Evolutionary conservation across 2,329 filamentous ascomycete genomes (phyloP).

Genomic region (Pestalotiopsis sp.): DNA sequence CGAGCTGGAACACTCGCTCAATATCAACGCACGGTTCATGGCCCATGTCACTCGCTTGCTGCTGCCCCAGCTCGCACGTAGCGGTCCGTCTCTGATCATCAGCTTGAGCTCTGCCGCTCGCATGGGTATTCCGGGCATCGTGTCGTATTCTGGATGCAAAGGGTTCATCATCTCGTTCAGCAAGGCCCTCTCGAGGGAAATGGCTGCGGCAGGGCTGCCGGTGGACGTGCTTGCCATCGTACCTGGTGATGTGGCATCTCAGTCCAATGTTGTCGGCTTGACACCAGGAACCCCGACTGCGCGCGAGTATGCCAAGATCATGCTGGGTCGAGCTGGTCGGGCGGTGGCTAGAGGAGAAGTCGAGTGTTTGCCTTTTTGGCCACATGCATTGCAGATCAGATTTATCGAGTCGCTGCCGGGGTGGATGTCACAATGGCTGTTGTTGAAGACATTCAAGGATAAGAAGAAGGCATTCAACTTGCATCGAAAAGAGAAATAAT

Average conservation of each 20-base stretch:
- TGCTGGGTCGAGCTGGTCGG: constrained; percentile 16
- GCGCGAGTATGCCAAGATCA: constrained; percentile 16
- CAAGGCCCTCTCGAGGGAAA: constrained; percentile 28
- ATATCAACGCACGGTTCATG: constrained; percentile 36
- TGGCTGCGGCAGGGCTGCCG: constrained; percentile 22
- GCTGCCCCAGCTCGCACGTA: constrained; percentile 24
- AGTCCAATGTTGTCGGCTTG: constrained; percentile 16
- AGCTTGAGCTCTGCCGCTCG: constrained; percentile 28
- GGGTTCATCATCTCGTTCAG: constrained; percentile 32
- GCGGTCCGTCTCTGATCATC: constrained; percentile 28
- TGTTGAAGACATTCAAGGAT: constrained; percentile 17
- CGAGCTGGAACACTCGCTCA: constrained; percentile 32
- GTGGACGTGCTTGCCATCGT: constrained; percentile 31
- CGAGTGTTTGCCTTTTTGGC: constrained; percentile 18
- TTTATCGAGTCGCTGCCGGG: constrained; percentile 13
- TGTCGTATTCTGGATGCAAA: constrained; percentile 33
- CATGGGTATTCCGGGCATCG: constrained; percentile 29
- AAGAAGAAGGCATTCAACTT: constrained; percentile 11
- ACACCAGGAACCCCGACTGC: constrained; percentile 16
- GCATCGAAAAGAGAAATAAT: neutral
- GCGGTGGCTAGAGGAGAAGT: constrained; percentile 16
- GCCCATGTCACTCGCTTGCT: constrained; percentile 32
- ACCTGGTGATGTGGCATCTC: constrained; percentile 29
- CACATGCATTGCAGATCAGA: constrained; percentile 15
- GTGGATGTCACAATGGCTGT: constrained; percentile 13